A percentile compares a stretch with the other conserved stretches of the same genome.
phyloP scores from a whole-genome alignment of 31 red algal genomes.

The Asparagopsis taxiformis region DNA sequence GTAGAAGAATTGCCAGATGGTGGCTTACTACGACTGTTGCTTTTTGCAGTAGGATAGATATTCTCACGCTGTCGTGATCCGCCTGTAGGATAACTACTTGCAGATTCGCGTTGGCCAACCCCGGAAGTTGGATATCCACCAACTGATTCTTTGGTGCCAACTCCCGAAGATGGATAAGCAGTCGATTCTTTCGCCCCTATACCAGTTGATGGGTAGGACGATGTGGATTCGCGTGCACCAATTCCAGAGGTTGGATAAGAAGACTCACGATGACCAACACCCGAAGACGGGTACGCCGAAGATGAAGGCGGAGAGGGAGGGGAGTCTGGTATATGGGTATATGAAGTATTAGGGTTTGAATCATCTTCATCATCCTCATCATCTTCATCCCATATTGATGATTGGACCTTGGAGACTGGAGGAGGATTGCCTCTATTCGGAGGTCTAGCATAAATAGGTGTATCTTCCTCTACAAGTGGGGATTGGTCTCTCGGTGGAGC shows the following conservation, averaged over 20 bases:
- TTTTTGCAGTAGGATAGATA: conserved; percentile 31
- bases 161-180: conserved; percentile 60
- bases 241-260: too few relatives aligned
- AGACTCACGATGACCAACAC: too few relatives aligned
- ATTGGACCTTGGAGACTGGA: too few relatives aligned
- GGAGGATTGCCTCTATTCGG: too few relatives aligned
- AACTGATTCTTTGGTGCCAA: conserved; percentile 54
- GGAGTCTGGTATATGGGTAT: neutral
- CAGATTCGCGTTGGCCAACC: conserved; percentile 60
- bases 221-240: too few relatives aligned
- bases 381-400: conserved; percentile 52
- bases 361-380: conserved; percentile 50
- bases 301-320: too few relatives aligned
- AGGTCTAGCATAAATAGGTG: too few relatives aligned
- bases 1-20: conserved; percentile 20
- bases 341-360: neutral
- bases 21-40: conserved; percentile 6
- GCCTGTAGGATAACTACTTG: conserved; percentile 46
- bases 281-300: too few relatives aligned
- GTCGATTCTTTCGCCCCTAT: neutral
- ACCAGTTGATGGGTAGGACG: too few relatives aligned
- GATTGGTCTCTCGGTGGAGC: conserved; percentile 2
- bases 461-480: too few relatives aligned
- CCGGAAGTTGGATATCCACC: conserved; percentile 49
- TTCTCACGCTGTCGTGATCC: conserved; percentile 44